A percentile compares a stretch with the other conserved stretches of the same genome.
Evolutionary conservation across 768 basidiomycete species (phyloP).

Genomic region (Termitomyces sp.): DNA sequence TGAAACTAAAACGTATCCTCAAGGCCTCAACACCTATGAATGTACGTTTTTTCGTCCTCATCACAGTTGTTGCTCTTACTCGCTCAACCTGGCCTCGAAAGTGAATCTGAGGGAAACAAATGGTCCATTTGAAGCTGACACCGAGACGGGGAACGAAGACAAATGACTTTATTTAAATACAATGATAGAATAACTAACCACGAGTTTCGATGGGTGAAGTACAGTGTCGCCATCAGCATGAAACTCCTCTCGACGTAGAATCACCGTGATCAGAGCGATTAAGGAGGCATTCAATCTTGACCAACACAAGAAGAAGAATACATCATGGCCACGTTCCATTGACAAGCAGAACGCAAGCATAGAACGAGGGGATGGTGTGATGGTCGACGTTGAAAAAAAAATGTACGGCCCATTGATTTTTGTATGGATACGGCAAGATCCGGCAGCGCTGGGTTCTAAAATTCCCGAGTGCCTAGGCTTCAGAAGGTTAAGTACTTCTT

Average conservation of each 20-base stretch:
- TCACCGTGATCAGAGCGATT: constrained; percentile 79
- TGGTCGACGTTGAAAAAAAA: constrained; percentile 30
- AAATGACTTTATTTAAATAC: not conserved
- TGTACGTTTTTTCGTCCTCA: too few species aligned
- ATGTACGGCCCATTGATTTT: not conserved
- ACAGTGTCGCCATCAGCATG: constrained; percentile 68
- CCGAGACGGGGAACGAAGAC: not conserved
- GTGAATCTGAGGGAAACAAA: not conserved
- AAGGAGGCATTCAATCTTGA: constrained; percentile 62
- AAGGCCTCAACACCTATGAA: too few species aligned
- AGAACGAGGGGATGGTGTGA: constrained; percentile 45
- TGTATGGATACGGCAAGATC: constrained; percentile 19
- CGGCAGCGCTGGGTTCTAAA: constrained; percentile 16
- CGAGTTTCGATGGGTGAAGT: not conserved
- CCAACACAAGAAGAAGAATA: constrained; percentile 38
- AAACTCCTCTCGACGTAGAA: constrained; percentile 80
- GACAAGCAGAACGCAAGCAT: constrained; percentile 63
- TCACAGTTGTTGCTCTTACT: not conserved
- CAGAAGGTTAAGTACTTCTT: too few species aligned
- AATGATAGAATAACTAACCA: not conserved
- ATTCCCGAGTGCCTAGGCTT: not conserved
- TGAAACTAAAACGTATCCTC: too few species aligned
- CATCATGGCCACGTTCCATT: constrained; percentile 44
- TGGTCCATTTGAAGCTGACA: not conserved
- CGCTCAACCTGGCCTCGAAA: not conserved